Conservation (phyloP, 2,329 filamentous ascomycete genomes). For the Penicillium freii region DNA sequence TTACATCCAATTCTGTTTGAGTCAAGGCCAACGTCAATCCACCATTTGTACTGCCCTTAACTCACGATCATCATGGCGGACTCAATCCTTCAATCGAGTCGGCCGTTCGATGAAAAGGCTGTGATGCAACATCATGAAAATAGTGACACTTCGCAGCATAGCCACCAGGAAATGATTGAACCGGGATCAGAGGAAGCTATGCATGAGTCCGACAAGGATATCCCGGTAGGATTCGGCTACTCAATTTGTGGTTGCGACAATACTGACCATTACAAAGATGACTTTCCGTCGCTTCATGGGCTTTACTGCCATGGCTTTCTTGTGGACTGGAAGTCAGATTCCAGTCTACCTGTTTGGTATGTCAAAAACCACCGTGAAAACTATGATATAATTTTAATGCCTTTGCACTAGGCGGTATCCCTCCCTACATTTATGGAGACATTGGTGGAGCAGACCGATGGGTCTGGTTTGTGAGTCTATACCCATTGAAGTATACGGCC, state of each 20-base stretch:
- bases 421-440: conserved; percentile 57
- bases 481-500: neutral
- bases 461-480: conserved; percentile 56
- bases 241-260: neutral
- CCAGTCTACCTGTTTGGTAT: conserved; percentile 54
- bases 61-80: conserved; percentile 14
- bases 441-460: conserved; percentile 61
- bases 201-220: conserved; percentile 43
- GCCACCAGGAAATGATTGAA: conserved; percentile 50
- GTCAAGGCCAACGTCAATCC: neutral
- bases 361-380: neutral
- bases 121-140: conserved; percentile 26
- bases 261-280: conserved; percentile 38
- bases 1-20: neutral
- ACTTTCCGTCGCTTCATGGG: conserved; percentile 54
- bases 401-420: conserved; percentile 41
- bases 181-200: conserved; percentile 47
- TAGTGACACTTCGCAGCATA: conserved; percentile 31
- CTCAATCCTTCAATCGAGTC: conserved; percentile 17
- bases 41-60: neutral
- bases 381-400: conserved; percentile 4
- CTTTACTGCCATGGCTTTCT: conserved; percentile 58
- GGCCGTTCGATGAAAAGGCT: conserved; percentile 31
- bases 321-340: conserved; percentile 62
- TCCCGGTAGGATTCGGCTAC: conserved; percentile 35